phyloP scores from a whole-genome alignment of 768 basidiomycete species.

The Collybia mongolica region DNA sequence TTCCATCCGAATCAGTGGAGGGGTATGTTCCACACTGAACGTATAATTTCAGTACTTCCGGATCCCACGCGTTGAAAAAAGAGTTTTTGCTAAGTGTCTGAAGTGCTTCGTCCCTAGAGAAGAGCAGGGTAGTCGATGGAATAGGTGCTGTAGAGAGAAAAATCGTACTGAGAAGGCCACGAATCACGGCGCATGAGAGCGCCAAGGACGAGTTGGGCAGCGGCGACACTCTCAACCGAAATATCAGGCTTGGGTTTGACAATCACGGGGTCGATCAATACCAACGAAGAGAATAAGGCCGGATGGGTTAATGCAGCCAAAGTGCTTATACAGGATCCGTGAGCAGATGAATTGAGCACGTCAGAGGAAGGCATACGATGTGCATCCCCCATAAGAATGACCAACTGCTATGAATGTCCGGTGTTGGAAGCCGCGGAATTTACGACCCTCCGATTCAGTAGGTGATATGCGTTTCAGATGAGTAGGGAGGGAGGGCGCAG shows the following conservation, averaged over 20 bases:
- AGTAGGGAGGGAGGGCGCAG: constrained; percentile 41
- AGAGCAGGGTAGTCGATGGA: not conserved
- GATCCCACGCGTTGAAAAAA: constrained; percentile 76
- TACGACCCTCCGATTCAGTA: constrained; percentile 39
- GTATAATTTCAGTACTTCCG: constrained; percentile 57
- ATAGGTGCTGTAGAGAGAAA: not conserved
- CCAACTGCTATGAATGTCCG: constrained; percentile 70
- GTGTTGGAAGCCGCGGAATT: constrained; percentile 42
- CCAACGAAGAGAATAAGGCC: constrained; percentile 63
- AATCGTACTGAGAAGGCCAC: constrained; percentile 60
- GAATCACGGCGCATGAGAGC: constrained; percentile 57
- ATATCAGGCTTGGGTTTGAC: constrained; percentile 17
- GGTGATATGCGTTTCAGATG: constrained; percentile 50
- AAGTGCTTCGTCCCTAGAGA: constrained; percentile 58
- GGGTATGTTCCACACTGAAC: constrained; percentile 55
- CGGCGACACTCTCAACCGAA: constrained; percentile 6
- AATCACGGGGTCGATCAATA: constrained; percentile 82
- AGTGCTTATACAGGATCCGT: constrained; percentile 35
- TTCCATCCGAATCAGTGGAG: constrained; percentile 22
- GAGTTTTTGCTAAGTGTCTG: constrained; percentile 45
- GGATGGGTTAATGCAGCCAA: constrained; percentile 66
- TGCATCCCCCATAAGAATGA: constrained; percentile 84
- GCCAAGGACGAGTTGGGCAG: constrained; percentile 28
- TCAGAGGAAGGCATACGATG: constrained; percentile 48
- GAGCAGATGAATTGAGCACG: not conserved